Evolutionary conservation across 495 filamentous ascomycete species (phyloP), one percentile per base, ranked within the genome.

Genomic region (Arthonia radiata): DNA sequence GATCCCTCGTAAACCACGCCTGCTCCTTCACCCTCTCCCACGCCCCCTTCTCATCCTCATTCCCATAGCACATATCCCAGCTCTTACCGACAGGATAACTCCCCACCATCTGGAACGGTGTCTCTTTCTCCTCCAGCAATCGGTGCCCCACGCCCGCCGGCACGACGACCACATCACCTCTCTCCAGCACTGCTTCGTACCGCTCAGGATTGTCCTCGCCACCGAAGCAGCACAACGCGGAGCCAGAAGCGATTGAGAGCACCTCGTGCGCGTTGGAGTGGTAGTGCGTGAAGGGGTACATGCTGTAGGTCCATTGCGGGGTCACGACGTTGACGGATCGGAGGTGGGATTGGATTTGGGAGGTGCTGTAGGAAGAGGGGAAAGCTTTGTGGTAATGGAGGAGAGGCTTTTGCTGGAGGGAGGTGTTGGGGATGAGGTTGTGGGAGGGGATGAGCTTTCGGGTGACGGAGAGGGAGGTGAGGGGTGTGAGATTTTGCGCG

Each of bases 21-120:
- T 68, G 26, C 9, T 41, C 28, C 25, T 38, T 32, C 26, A 72
- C 68, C 3, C 21, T 27, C 17, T 50, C 37, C 9, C 57, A 39
- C 37, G 59, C 59, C 21, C 47, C 45, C 33, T 62, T 53, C 34
- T 70, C 62, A 2, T 46, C 56, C 32, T 48, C 37, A 30, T 46
- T 46, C 13, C 71, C 68, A 48, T 72, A 76, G 33, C 68, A 75
- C 67, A 75, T 71, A 42, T 72, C 67, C 61, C 64, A 74, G 15
- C 46, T 37, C 26, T 54, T 58, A 2, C 53, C 54, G 22, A 31
- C 46, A 5, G 64, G 66, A 52, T 75, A 77, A 25, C 53, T 56
- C 7, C 67, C 70, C 4, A 78, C 58, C 65, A 75, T 76, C 33
- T 53, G 44, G 41, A 78, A 75, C 3, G 40, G 50, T 19, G 50